These are phyloP conservation scores for Vitellaria paradoxa DNA, from an alignment of 179 eudicot genomes.

Conservation along the genomic window DNA sequence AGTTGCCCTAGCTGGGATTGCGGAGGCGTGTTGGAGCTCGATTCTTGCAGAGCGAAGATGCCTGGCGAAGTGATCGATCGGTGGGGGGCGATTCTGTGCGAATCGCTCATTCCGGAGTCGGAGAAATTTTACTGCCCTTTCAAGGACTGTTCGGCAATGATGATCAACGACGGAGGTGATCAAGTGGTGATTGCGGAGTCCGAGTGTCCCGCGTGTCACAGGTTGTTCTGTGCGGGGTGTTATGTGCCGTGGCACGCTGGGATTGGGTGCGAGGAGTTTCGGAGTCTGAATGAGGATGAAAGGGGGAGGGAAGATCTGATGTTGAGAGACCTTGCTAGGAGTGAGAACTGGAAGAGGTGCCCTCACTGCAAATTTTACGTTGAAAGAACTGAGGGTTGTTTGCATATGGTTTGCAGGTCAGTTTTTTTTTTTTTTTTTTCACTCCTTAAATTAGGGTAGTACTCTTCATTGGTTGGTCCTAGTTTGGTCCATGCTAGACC, in stretches of 20 bases:
- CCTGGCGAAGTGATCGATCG: slow-evolving; percentile 22
- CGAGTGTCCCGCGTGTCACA: slow-evolving; percentile 34
- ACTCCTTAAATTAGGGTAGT: too few relatives aligned
- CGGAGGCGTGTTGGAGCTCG: slow-evolving; percentile 22
- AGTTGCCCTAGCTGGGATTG: slow-evolving; percentile 34
- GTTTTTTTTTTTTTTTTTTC: neutral
- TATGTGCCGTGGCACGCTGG: slow-evolving; percentile 40
- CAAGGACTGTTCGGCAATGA: slow-evolving; percentile 41
- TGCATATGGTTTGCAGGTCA: slow-evolving; percentile 47
- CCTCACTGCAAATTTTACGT: slow-evolving; percentile 34
- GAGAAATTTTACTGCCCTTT: slow-evolving; percentile 49
- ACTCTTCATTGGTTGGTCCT: too few relatives aligned
- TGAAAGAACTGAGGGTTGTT: slow-evolving; percentile 45
- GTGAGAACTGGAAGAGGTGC: slow-evolving; percentile 43
- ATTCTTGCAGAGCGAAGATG: slow-evolving; percentile 17
- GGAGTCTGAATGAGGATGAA: slow-evolving; percentile 28
- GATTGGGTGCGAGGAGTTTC: slow-evolving; percentile 38
- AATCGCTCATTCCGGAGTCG: slow-evolving; percentile 25
- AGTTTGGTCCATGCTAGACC: too few relatives aligned
- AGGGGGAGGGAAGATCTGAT: slow-evolving; percentile 42
- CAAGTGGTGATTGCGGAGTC: neutral
- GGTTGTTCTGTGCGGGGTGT: slow-evolving; percentile 48
- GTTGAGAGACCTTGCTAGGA: slow-evolving; percentile 46
- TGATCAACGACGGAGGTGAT: slow-evolving; percentile 23
- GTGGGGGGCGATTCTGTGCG: slow-evolving; percentile 40